A percentile compares a stretch with the other conserved stretches of the same genome.
Evolutionary conservation across 192 early-diverging fungal species (phyloP).

Genomic region (Geranomyces michiganensis): DNA sequence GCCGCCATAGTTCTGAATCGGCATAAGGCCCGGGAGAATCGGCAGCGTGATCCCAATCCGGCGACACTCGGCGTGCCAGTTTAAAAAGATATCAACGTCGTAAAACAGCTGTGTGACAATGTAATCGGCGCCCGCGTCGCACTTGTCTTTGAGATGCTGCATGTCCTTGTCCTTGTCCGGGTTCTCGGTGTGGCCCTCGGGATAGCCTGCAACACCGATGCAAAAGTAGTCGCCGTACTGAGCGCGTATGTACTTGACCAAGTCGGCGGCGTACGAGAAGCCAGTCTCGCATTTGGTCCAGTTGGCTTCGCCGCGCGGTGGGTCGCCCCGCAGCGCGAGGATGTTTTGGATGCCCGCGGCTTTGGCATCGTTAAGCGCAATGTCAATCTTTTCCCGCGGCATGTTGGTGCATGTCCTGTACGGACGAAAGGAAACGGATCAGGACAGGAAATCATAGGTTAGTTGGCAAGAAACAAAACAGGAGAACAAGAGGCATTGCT

Average conservation of each 20-base stretch:
- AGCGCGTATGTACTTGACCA: conserved; percentile 87
- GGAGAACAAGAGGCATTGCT: too few relatives aligned
- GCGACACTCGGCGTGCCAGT: conserved; percentile 77
- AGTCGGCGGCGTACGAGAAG: conserved; percentile 83
- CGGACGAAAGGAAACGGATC: too few relatives aligned
- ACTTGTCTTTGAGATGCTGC: conserved; percentile 79
- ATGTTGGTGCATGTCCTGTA: conserved; percentile 90
- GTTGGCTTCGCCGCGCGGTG: conserved; percentile 78
- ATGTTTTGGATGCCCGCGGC: conserved; percentile 95
- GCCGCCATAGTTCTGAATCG: conserved; percentile 90
- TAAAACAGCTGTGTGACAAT: conserved; percentile 96
- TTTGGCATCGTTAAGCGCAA: conserved; percentile 81
- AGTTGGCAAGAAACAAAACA: too few relatives aligned
- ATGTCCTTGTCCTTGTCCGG: conserved; percentile 76
- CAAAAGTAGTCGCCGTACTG: conserved; percentile 93
- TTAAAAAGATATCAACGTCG: conserved; percentile 83
- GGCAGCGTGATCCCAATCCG: conserved; percentile 66
- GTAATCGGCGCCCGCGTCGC: conserved; percentile 89
- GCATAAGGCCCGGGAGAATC: conserved; percentile 95
- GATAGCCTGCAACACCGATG: conserved; percentile 93
- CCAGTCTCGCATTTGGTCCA: conserved; percentile 85
- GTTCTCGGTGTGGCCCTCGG: conserved; percentile 88
- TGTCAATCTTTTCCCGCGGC: conserved; percentile 83
- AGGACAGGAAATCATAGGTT: too few relatives aligned
- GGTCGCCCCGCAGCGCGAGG: conserved; percentile 93